These are phyloP conservation scores for Phlyctochytrium planicorne DNA, from an alignment of 192 early-diverging fungal species.

Conservation along the genomic window DNA sequence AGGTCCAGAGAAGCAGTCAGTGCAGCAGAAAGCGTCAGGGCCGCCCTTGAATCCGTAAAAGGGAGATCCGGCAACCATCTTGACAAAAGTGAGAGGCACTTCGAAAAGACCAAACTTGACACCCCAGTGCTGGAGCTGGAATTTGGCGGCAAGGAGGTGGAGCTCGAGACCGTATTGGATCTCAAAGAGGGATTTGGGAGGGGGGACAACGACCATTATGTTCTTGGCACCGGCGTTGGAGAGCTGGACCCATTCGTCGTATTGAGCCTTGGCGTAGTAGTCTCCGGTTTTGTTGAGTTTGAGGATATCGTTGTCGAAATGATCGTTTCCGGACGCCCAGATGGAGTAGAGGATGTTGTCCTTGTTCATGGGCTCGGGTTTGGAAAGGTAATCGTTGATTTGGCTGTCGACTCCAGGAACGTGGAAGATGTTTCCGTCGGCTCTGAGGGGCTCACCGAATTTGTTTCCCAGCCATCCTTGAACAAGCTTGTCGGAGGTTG, in stretches of 20 bases:
- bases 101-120: no score
- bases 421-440: neutral
- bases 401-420: neutral
- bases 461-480: neutral
- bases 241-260: neutral
- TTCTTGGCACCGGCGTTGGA: neutral
- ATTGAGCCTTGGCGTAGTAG: neutral
- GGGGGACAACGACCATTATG: neutral
- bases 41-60: neutral
- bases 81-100: no score
- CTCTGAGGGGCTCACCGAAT: no score
- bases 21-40: neutral
- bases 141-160: no score
- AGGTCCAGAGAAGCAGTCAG: neutral
- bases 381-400: neutral
- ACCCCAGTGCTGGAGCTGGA: no score
- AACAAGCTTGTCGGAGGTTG: neutral
- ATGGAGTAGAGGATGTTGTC: neutral
- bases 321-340: neutral
- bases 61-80: neutral
- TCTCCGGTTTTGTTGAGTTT: neutral
- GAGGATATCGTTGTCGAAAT: neutral
- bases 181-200: neutral
- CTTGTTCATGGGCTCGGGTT: no score
- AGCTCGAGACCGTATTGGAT: neutral